Conservation (phyloP, 2,329 filamentous ascomycete species). For the Sarocladiaceae sp. region DNA sequence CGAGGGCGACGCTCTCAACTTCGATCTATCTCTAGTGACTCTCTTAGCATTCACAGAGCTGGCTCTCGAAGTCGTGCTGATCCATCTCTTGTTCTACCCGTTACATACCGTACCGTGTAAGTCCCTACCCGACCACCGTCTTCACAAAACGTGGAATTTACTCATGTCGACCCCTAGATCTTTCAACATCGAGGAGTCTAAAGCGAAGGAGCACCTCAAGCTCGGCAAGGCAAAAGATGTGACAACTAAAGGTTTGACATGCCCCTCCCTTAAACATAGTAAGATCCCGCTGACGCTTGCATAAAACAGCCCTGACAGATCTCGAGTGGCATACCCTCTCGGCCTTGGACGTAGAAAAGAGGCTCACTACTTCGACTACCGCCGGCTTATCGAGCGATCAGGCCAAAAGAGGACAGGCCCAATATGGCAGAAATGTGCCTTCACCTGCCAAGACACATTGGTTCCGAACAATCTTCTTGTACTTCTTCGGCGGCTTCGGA, state of each 20-base stretch:
- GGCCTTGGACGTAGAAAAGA: constrained; percentile 52
- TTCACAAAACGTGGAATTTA: neutral
- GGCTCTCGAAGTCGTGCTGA: constrained; percentile 23
- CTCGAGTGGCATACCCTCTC: constrained; percentile 66
- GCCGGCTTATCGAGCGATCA: constrained; percentile 59
- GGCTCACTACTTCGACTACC: constrained; percentile 51
- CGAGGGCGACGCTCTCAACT: neutral
- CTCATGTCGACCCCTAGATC: constrained; percentile 29
- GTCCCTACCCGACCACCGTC: constrained; percentile 14
- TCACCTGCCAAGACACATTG: constrained; percentile 60
- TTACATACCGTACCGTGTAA: constrained; percentile 52
- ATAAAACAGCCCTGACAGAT: constrained; percentile 49
- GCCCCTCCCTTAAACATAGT: neutral
- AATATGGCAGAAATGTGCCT: constrained; percentile 65
- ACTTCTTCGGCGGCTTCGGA: constrained; percentile 77
- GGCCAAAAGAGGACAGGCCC: constrained; percentile 45
- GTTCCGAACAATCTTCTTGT: constrained; percentile 55
- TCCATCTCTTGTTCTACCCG: constrained; percentile 34
- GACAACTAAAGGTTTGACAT: constrained; percentile 36
- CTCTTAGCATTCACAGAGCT: constrained; percentile 36
- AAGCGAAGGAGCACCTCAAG: constrained; percentile 38
- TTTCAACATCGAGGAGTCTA: constrained; percentile 52
- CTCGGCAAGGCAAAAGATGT: constrained; percentile 35
- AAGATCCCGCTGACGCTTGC: neutral
- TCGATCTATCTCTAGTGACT: constrained; percentile 25